Evolutionary conservation across 345 rosid species (phyloP).

Genomic region (Aurinia saxatilis): DNA sequence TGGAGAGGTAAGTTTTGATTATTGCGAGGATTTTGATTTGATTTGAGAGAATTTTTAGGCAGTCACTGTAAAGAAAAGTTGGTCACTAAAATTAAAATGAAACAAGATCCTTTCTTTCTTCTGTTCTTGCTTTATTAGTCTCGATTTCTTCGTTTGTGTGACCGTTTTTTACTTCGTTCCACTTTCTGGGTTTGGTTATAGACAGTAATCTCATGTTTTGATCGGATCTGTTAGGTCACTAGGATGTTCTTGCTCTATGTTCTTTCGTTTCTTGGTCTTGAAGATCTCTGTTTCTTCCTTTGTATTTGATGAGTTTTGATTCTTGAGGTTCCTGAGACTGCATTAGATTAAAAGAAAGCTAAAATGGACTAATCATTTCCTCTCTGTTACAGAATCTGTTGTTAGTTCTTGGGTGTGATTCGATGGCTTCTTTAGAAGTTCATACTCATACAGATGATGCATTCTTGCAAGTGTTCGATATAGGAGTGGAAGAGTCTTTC

Average conservation of each 20-base stretch:
- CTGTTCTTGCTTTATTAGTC: not conserved
- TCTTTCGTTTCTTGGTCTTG: not conserved
- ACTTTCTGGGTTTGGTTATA: slow-evolving; percentile 11
- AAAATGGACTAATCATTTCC: too few species aligned
- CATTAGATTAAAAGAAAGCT: too few species aligned
- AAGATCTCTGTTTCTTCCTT: not conserved
- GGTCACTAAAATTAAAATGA: too few species aligned
- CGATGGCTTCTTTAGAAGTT: slow-evolving; percentile 52
- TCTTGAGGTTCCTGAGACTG: too few species aligned
- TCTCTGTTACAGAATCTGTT: not conserved
- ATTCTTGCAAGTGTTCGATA: slow-evolving; percentile 29
- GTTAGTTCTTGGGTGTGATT: not conserved
- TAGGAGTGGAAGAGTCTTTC: slow-evolving; percentile 26
- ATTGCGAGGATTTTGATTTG: too few species aligned
- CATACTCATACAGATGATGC: slow-evolving; percentile 29
- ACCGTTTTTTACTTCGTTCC: too few species aligned
- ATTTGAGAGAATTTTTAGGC: too few species aligned
- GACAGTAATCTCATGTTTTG: not conserved
- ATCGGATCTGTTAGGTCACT: not conserved
- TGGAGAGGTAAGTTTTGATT: too few species aligned
- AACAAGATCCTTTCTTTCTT: slow-evolving; percentile 1
- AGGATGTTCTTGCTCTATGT: not conserved
- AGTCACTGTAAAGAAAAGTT: too few species aligned
- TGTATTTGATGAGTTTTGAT: not conserved
- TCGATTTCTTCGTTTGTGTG: not conserved